Conservation (phyloP, 805 yeast species). For the Ogataea haglerorum region DNA sequence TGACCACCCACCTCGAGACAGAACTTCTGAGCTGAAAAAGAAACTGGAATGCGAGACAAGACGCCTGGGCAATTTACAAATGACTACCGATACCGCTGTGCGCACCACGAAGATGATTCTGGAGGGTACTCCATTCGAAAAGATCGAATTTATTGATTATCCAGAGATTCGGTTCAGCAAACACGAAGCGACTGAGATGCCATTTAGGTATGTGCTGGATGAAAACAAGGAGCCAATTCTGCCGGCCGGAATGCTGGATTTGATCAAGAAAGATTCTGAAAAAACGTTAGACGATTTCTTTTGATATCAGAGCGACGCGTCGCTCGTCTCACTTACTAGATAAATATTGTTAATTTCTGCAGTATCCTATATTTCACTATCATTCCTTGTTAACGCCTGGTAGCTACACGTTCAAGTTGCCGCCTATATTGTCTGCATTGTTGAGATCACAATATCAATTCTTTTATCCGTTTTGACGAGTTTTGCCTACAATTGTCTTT, state of each 20-base stretch:
- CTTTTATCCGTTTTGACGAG: no score
- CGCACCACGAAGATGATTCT: conserved; percentile 83
- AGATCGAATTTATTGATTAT: conserved; percentile 82
- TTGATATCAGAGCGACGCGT: conserved; percentile 14
- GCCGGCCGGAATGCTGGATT: conserved; percentile 87
- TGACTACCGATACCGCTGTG: conserved; percentile 98
- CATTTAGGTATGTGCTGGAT: conserved; percentile 83
- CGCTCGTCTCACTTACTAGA: not conserved
- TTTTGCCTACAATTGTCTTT: no score
- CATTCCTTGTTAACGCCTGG: not conserved
- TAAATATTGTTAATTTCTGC: not conserved
- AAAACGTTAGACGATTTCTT: conserved; percentile 73
- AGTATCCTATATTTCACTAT: not conserved
- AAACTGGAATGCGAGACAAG: conserved; percentile 85
- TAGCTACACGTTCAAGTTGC: no score
- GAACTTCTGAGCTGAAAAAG: conserved; percentile 82
- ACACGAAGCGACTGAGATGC: conserved; percentile 96
- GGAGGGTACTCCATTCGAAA: conserved; percentile 58
- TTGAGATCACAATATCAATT: no score
- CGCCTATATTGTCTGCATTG: no score
- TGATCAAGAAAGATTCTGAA: conserved; percentile 82
- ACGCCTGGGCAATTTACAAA: conserved; percentile 82
- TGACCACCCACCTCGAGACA: conserved; percentile 88
- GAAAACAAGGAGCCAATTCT: conserved; percentile 66
- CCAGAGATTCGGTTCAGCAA: conserved; percentile 89